phyloP scores from a whole-genome alignment of 1,139 yeast genomes.

The Pichia sp. region DNA sequence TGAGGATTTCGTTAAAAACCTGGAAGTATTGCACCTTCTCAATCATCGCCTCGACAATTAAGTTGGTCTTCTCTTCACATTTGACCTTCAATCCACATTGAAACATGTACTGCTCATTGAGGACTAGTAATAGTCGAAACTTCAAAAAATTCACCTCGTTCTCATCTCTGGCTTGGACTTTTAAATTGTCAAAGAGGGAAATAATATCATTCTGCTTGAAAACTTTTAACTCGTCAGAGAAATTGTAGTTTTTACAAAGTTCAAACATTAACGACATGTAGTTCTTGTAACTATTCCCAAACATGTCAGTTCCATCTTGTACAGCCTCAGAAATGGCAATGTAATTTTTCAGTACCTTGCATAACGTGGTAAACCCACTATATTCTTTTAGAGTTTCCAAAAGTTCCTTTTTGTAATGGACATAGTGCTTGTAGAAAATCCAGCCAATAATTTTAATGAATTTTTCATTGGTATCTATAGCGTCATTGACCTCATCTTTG shows the following conservation, averaged over 20 bases:
- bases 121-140: slow-evolving; percentile 65
- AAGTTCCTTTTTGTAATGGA: slow-evolving; percentile 36
- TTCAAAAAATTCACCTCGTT: slow-evolving; percentile 66
- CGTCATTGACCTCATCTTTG: slow-evolving; percentile 21
- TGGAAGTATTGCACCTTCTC: slow-evolving; percentile 34
- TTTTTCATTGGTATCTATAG: slow-evolving; percentile 27
- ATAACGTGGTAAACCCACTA: slow-evolving; percentile 41
- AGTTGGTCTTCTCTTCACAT: slow-evolving; percentile 25
- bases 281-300: slow-evolving; percentile 34
- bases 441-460: slow-evolving; percentile 40
- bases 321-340: slow-evolving; percentile 21
- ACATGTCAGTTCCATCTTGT: slow-evolving; percentile 26
- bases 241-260: slow-evolving; percentile 43
- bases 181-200: slow-evolving; percentile 50
- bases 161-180: slow-evolving; percentile 49
- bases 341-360: slow-evolving; percentile 26
- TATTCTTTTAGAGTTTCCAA: slow-evolving; percentile 46
- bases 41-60: slow-evolving; percentile 30
- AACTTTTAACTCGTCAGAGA: slow-evolving; percentile 38
- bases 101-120: slow-evolving; percentile 84
- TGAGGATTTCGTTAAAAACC: slow-evolving; percentile 50
- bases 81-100: slow-evolving; percentile 25
- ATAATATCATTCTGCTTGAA: slow-evolving; percentile 52
- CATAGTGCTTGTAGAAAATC: slow-evolving; percentile 46
- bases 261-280: slow-evolving; percentile 51